Base-by-base conservation (phyloP, 225 moss, liverwort and hornwort species). In the Straminergon stramineum region DNA sequence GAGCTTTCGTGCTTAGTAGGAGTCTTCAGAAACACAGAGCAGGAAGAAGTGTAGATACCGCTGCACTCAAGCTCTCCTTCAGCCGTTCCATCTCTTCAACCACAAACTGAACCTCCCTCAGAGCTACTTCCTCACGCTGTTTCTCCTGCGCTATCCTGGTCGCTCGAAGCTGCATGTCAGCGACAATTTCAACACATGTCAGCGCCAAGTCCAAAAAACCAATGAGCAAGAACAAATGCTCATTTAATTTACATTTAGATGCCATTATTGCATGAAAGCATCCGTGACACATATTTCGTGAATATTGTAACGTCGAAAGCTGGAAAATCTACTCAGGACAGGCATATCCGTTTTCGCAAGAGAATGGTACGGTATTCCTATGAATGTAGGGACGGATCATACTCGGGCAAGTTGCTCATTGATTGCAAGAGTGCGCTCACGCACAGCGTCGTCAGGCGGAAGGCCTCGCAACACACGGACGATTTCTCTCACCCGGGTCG, bases 121-220 rank as follows among this genome's bases (percentile, higher is more conserved):
- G 70, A 83, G 93, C 94, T 35, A 90, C 91, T 89, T 92, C 91
- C 91, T 94, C 94, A 52, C 93, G 93, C 52, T 89, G 90, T 62
- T 91, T 94, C 90, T 94, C 85, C 78, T 92, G 92, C 55, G 80
- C 84, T 89, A 91, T 84, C 91, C 93, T 94, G 92, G 91, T 52
- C 80, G 90, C 93, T 90, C 94, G 92, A 89, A 94, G 94, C 94
- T 94, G 90, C 90, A 94, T 85, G 91, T 91, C 87, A 91, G 90
- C 70, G 35, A n/a, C 83, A 79, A 86, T 63, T 87, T 45, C 75
- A 82, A 81, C 27, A 48, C 89, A 94, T 85, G 89, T 91, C 88
- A 94, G 88, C 66, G 35, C 43, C 89, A 87, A 86, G 63, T 87
- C 84, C 75, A 73, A 81, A 37, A 75, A 80, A 69, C 14, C 69